These are phyloP conservation scores for Lipomyces kockii DNA, from an alignment of 805 yeast species.

Conservation along the genomic window DNA sequence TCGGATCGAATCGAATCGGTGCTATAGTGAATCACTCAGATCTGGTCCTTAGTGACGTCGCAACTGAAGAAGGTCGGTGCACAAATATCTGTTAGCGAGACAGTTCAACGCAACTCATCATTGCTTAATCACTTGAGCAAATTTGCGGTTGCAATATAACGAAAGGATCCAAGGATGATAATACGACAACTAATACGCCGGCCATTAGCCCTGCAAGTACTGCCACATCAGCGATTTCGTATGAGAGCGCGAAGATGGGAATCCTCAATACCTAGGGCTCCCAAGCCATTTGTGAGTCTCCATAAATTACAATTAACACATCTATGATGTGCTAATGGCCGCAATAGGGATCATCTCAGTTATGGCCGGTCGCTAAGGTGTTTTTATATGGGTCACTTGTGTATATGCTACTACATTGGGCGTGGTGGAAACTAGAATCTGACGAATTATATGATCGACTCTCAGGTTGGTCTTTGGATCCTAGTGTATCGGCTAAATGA, in stretches of 20 bases:
- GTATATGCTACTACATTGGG: slow-evolving; percentile 33
- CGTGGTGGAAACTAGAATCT: slow-evolving; percentile 34
- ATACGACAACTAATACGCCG: neutral
- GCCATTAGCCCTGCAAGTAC: neutral
- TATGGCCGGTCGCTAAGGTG: slow-evolving; percentile 34
- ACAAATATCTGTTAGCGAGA: no score
- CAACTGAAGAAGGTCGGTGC: no score
- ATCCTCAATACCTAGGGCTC: neutral
- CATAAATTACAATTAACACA: neutral
- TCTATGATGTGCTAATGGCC: neutral
- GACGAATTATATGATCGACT: slow-evolving; percentile 24
- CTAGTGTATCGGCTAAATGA: neutral
- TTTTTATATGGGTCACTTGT: slow-evolving; percentile 29
- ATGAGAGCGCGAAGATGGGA: neutral
- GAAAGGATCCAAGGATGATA: neutral
- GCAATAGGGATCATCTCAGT: slow-evolving; percentile 30
- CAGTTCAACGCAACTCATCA: neutral
- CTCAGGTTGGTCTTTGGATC: slow-evolving; percentile 15
- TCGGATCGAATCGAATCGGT: no score
- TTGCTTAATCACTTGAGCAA: neutral
- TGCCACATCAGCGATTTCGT: neutral
- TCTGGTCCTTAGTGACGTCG: no score
- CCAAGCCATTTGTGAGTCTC: slow-evolving; percentile 6
- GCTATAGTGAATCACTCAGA: no score
- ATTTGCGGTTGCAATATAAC: neutral